Base-by-base conservation (phyloP, 768 basidiomycete species). In the Dendrothele bispora region DNA sequence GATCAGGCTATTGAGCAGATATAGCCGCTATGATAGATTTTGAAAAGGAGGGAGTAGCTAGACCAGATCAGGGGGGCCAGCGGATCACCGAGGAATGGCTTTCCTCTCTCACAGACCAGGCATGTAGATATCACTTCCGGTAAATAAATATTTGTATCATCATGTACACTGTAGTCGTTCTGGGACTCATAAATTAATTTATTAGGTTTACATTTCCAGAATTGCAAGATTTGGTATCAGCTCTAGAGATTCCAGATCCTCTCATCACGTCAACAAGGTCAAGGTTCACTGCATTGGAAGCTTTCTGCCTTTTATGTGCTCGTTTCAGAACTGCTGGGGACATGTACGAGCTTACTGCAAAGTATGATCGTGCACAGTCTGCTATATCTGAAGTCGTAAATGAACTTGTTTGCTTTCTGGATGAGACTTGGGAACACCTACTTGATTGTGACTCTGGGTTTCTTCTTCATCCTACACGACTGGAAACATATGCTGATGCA, bases 371-470 rank as follows among this genome's bases (percentile, higher is more conserved):
- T 2, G 12, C 52, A 4, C 57, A 55, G 38, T 49, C 55, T 1
- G 29, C 57, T 2, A 58, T 60, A 6, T 60, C 55, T 6, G 53
- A 61, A 30, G 27, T 49, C n/a, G 41, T 55, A n/a, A 59, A 55
- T 37, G 46, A 43, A 24, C 35, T 57, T 2, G 45, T 45, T 2
- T 20, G 26, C 15, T 54, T 35, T 38, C 26, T 61, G 15, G 46
- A 61, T 34, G 45, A 57, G 3, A 39, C 10, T 3, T 60, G 55
- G 60, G 35, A 46, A 21, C 57, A 60, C 30, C 34, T 61, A 2
- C 55, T 61, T 24, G 47, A 53, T 4, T 56, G 27, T 32, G 54
- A 54, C 20, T 12, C 15, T 4, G 14, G 50, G 24, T 36, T 46
- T 39, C 39, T 54, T 4, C 50, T 61, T 8, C 27, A 29, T 12